Evolutionary conservation across 108 stramenopile genomes (phyloP).

Genomic region (Cyclostephanos tholiformis): DNA sequence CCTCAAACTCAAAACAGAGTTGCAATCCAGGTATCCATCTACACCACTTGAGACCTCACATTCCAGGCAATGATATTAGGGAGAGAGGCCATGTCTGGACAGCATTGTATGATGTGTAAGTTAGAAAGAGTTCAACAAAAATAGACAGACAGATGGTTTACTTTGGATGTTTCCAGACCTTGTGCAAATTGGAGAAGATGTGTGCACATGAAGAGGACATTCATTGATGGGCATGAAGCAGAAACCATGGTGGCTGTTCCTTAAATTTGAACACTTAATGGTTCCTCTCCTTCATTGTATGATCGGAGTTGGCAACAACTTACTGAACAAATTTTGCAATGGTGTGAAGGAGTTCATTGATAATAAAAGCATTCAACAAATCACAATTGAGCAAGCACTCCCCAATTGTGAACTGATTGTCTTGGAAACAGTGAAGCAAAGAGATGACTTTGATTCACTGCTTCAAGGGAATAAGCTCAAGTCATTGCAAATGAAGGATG

Average conservation of each 20-base stretch:
- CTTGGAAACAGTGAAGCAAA: too few relatives aligned
- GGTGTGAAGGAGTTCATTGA: background rate
- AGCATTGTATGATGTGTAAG: background rate
- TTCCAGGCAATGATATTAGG: conserved; percentile 3
- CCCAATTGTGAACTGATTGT: too few relatives aligned
- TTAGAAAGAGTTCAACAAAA: background rate
- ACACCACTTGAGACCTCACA: background rate
- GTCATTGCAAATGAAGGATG: too few relatives aligned
- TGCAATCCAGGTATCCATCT: background rate
- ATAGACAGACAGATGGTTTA: background rate
- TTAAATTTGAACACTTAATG: background rate
- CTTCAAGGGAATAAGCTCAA: too few relatives aligned
- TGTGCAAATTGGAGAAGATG: background rate
- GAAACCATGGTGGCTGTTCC: conserved; percentile 6
- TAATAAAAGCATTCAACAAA: background rate
- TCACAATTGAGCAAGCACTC: background rate
- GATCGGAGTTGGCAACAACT: background rate
- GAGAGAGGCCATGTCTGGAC: conserved; percentile 4
- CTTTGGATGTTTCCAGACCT: background rate
- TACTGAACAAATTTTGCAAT: background rate
- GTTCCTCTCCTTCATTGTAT: background rate
- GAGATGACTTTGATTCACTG: too few relatives aligned
- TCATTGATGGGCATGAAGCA: background rate
- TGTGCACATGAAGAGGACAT: background rate
- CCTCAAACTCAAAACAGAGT: too few relatives aligned